phyloP scores from a whole-genome alignment of 164 flowering plant species.

The Kalanchoe fedtschenkoi region DNA sequence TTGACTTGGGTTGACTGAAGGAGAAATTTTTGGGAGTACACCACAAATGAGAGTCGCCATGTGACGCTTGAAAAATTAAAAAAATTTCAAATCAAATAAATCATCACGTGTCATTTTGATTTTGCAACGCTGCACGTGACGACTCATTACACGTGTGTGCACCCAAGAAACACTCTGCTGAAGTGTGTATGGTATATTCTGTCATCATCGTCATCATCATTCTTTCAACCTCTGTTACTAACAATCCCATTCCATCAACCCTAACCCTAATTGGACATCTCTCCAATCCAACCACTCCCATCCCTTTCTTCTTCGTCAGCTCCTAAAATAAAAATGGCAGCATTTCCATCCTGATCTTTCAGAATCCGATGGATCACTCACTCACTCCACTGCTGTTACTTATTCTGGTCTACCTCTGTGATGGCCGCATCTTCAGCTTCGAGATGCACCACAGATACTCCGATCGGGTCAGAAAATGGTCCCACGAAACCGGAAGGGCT shows the following conservation, averaged over 20 bases:
- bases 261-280: constrained; percentile 5
- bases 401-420: neutral
- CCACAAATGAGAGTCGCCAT: too few relatives aligned
- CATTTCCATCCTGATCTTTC: neutral
- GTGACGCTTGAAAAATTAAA: too few relatives aligned
- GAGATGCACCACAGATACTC: constrained; percentile 71
- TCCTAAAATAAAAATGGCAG: neutral
- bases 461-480: constrained; percentile 49
- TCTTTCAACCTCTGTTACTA: too few relatives aligned
- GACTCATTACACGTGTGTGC: too few relatives aligned
- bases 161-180: too few relatives aligned
- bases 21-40: too few relatives aligned
- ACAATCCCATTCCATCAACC: neutral
- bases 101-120: too few relatives aligned
- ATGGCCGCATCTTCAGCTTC: constrained; percentile 46
- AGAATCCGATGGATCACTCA: neutral
- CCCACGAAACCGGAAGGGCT: constrained; percentile 14
- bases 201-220: too few relatives aligned
- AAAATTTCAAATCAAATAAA: too few relatives aligned
- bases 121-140: too few relatives aligned
- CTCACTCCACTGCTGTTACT: neutral
- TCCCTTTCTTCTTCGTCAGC: neutral
- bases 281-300: constrained; percentile 1
- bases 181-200: too few relatives aligned
- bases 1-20: too few relatives aligned